A percentile compares a stretch with the other conserved stretches of the same genome.
Conservation (phyloP, 768 basidiomycete species). For the Russula ochroleuca region DNA sequence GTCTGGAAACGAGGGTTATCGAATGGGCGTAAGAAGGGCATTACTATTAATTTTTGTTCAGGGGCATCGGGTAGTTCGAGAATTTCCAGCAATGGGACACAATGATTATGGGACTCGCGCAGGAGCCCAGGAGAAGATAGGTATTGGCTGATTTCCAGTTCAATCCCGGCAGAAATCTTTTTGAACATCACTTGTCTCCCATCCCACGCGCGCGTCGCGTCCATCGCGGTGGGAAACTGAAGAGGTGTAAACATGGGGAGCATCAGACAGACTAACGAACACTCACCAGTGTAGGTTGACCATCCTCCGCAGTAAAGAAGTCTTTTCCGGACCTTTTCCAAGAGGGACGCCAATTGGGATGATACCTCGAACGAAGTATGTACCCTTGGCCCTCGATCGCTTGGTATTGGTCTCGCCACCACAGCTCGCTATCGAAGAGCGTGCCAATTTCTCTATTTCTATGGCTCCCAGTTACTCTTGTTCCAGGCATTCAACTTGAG, state of each 20-base stretch:
- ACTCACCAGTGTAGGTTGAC: conserved; percentile 10
- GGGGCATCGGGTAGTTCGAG: conserved; percentile 1
- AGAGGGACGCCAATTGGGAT: conserved; percentile 5
- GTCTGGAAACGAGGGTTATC: conserved; percentile 23
- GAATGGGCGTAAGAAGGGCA: conserved; percentile 24
- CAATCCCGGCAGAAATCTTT: conserved; percentile 6
- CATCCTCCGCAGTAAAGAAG: conserved; percentile 10
- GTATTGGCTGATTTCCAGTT: conserved; percentile 3
- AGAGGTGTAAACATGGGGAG: not conserved
- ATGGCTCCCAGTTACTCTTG: not conserved
- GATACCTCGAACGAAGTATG: conserved; percentile 14
- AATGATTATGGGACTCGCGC: conserved; percentile 13
- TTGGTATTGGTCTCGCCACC: conserved; percentile 17
- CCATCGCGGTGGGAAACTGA: conserved; percentile 14
- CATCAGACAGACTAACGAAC: not conserved
- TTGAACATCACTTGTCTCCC: conserved; percentile 25
- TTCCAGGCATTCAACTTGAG: not conserved
- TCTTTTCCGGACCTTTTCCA: conserved; percentile 2
- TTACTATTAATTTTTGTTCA: conserved; percentile 18
- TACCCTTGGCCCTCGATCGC: conserved; percentile 14
- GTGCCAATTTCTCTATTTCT: conserved; percentile 4
- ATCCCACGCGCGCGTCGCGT: conserved; percentile 22
- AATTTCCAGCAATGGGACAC: conserved; percentile 18
- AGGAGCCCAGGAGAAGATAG: conserved; percentile 12
- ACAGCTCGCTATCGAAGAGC: conserved; percentile 13